A percentile compares a stretch with the other conserved stretches of the same genome.
These are phyloP conservation scores for Didymella arachidicola DNA, from an alignment of 2,329 filamentous ascomycete genomes.

Conservation along the genomic window DNA sequence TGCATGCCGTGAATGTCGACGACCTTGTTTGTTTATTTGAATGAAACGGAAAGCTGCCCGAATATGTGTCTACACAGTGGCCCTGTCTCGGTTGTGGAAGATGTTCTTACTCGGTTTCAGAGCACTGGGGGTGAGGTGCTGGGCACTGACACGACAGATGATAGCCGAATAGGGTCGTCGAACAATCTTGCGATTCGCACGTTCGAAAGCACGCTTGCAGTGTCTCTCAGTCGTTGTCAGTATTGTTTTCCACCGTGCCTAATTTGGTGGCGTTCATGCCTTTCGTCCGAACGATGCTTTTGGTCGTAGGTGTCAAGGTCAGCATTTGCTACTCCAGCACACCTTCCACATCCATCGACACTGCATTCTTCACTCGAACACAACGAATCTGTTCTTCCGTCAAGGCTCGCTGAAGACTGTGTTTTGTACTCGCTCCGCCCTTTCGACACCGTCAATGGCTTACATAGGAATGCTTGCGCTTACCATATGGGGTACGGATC, in stretches of 20 bases:
- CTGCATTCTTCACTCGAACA: constrained; percentile 22
- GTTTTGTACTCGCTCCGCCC: constrained; percentile 14
- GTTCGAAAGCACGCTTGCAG: neutral
- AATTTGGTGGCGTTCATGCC: neutral
- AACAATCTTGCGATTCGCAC: neutral
- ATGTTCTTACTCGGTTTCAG: neutral
- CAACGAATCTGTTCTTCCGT: constrained; percentile 3
- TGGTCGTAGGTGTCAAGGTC: neutral
- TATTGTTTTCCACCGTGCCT: neutral
- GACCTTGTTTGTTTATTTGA: too few species aligned
- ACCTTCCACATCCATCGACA: neutral
- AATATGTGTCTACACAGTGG: neutral
- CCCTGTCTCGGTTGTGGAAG: neutral
- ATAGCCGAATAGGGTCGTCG: neutral
- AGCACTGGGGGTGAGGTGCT: neutral
- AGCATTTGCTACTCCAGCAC: constrained; percentile 2
- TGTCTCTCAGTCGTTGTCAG: neutral
- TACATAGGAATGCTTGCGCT: constrained; percentile 38
- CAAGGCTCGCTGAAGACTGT: constrained; percentile 7
- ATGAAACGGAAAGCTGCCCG: too few species aligned
- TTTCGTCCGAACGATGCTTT: neutral
- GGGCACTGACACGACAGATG: neutral
- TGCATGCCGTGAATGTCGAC: too few species aligned
- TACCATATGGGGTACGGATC: constrained; percentile 15
- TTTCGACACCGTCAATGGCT: constrained; percentile 34